These are phyloP conservation scores for Hyaloperonospora brassicae DNA, from an alignment of 352 stramenopile genomes.

Conservation along the genomic window DNA sequence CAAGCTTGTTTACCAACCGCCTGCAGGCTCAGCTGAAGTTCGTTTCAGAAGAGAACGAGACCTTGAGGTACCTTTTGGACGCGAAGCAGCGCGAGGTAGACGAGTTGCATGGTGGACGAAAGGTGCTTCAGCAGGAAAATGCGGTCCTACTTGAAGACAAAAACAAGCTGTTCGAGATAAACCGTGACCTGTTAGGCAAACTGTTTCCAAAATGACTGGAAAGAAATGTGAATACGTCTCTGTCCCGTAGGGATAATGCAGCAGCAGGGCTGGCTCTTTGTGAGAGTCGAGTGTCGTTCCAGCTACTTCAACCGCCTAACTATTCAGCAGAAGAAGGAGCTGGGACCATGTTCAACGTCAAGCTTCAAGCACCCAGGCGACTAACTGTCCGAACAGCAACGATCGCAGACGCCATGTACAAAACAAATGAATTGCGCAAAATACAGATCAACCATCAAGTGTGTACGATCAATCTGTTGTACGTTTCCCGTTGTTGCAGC, in stretches of 20 bases:
- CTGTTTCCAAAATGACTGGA: conserved; percentile 50
- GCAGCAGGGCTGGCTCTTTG: conserved; percentile 14
- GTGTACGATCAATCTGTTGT: conserved; percentile 17
- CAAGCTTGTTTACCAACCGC: conserved; percentile 69
- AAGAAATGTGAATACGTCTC: conserved; percentile 1
- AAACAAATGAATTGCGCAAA: conserved; percentile 26
- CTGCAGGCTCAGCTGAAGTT: conserved; percentile 66
- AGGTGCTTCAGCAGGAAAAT: conserved; percentile 62
- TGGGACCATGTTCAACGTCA: no score
- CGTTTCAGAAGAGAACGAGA: conserved; percentile 54
- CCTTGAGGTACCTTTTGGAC: conserved; percentile 40
- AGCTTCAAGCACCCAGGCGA: no score
- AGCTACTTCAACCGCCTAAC: not conserved
- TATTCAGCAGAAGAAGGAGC: no score
- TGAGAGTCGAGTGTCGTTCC: conserved; percentile 7
- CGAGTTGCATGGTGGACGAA: conserved; percentile 40
- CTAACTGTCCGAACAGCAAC: no score
- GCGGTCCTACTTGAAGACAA: conserved; percentile 59
- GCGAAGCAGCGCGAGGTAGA: conserved; percentile 52
- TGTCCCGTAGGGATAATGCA: conserved; percentile 1
- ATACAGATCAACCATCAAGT: conserved; percentile 17
- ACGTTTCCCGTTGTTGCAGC: conserved; percentile 5
- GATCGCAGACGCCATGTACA: conserved; percentile 20
- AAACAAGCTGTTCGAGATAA: conserved; percentile 76
- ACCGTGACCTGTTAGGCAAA: conserved; percentile 56